Evolutionary conservation across 495 filamentous ascomycete species (phyloP).

Genomic region (Podospora australis): DNA sequence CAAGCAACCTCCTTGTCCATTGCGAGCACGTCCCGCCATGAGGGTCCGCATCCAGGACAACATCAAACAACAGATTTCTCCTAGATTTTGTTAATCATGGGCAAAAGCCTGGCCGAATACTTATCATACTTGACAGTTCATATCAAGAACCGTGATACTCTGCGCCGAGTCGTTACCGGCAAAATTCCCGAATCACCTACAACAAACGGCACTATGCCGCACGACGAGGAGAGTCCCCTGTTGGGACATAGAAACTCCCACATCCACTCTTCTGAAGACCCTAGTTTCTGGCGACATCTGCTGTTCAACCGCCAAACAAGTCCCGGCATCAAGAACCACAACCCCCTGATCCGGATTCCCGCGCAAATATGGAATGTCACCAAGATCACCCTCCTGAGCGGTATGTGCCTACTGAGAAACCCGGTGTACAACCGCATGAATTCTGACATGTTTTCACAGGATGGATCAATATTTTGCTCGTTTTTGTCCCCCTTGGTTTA

Average conservation of each 20-base stretch:
- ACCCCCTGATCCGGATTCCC: constrained; percentile 53
- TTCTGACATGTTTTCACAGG: constrained; percentile 30
- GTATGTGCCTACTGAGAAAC: constrained; percentile 27
- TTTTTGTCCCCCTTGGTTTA: constrained; percentile 89
- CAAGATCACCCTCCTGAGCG: constrained; percentile 50
- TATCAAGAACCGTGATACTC: constrained; percentile 11
- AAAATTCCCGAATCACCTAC: constrained; percentile 1
- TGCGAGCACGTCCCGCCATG: constrained; percentile 1
- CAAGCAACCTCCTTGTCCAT: too few species aligned
- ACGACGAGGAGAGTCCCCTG: constrained; percentile 10
- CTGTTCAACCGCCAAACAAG: constrained; percentile 39
- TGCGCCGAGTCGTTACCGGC: constrained; percentile 11
- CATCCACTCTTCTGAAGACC: constrained; percentile 1
- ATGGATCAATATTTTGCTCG: constrained; percentile 78
- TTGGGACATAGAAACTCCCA: constrained; percentile 1
- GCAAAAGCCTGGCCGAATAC: neutral
- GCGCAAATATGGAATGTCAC: constrained; percentile 43
- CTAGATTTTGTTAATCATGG: constrained; percentile 1
- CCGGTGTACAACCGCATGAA: neutral
- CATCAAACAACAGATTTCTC: neutral
- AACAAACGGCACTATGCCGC: neutral
- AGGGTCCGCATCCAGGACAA: neutral
- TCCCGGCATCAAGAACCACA: constrained; percentile 42
- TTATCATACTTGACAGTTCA: constrained; percentile 15
- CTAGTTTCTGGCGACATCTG: constrained; percentile 28